Conservation (phyloP, 208 protist species). For the Sergeia podlipaevii region DNA sequence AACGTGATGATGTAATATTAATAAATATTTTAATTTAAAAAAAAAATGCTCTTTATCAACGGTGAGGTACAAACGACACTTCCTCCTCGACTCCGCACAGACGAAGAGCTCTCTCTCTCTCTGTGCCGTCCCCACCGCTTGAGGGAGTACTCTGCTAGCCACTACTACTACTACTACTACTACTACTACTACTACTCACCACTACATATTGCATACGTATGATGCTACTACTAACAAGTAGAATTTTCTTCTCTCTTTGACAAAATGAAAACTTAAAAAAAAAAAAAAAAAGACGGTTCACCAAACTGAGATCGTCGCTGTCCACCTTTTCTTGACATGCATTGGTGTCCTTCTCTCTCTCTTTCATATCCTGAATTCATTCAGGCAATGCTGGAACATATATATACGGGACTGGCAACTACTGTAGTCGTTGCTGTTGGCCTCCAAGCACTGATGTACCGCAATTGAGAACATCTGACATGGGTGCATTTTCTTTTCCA, state of each 20-base stretch:
- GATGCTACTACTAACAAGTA: too few relatives aligned
- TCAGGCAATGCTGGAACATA: conserved; percentile 65
- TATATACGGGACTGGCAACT: conserved; percentile 68
- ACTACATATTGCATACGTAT: too few relatives aligned
- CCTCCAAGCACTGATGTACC: conserved; percentile 64
- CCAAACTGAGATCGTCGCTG: too few relatives aligned
- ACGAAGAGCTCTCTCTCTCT: too few relatives aligned
- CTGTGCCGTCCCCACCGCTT: not conserved
- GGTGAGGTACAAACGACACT: not conserved
- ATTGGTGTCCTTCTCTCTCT: too few relatives aligned
- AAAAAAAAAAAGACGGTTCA: conserved; percentile 1
- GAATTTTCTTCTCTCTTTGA: too few relatives aligned
- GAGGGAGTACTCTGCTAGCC: not conserved
- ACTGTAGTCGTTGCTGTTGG: conserved; percentile 49
- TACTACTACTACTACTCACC: too few relatives aligned
- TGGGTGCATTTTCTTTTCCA: conserved; percentile 29
- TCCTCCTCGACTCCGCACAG: too few relatives aligned
- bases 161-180: too few relatives aligned
- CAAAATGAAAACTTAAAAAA: not conserved
- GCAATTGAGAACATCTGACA: conserved; percentile 56
- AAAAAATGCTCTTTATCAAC: not conserved
- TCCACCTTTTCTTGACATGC: not conserved
- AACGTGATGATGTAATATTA: too few relatives aligned
- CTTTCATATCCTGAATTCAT: conserved; percentile 52
- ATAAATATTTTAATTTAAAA: too few relatives aligned